Evolutionary conservation across 352 stramenopile species (phyloP), one percentile per base, ranked within the genome.

Genomic region (Pythium oligandrum): DNA sequence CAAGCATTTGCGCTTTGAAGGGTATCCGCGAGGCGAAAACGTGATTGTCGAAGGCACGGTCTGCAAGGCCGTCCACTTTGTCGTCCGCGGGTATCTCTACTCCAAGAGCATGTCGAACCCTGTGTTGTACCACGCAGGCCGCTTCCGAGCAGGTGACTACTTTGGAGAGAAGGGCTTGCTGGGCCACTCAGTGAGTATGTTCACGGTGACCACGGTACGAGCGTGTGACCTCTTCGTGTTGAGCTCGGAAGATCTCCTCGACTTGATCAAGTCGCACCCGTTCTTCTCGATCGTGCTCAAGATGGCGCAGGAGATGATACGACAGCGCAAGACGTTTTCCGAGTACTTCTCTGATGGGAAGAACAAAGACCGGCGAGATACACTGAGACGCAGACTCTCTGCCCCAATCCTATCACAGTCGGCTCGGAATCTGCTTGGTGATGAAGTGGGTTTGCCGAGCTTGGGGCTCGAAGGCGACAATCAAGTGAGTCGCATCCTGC

Each of bases 21-120:
- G 71, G 1, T 88, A 86, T 36, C 78, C 78, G 35, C 75, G 74
- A 39, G 75, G 65, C 26, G 73, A 86, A 49, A 67, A 68, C 52
- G 57, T 85, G 0, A 67, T 85, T 9, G 75, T 86, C 26, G 78
- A 86, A 62, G 78, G 78, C 4, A 79, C 57, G 12, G 66, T 88
- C 12, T 81, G 71, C 51, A 72, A 65, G 4, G 70, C 75, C 10
- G 83, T 90, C 64, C 85, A 87, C 49, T 90, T 90, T 40, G 73
- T 88, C 33, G 78, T 86, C 10, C 65, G 66, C 2, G 76, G 78
- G 3, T 77, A 85, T 11, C 44, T 88, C 11, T 61, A 78, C 47
- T 71, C 71, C 7, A 75, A 77, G 45, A 83, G 67, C 49, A 26
- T 66, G 38, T 80, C 75, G 10, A 81, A 83, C 44, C 46, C 75